A percentile compares a stretch with the other conserved stretches of the same genome.
These are phyloP conservation scores for Penicillium palitans DNA, from an alignment of 2,329 filamentous ascomycete species.

Conservation along the genomic window DNA sequence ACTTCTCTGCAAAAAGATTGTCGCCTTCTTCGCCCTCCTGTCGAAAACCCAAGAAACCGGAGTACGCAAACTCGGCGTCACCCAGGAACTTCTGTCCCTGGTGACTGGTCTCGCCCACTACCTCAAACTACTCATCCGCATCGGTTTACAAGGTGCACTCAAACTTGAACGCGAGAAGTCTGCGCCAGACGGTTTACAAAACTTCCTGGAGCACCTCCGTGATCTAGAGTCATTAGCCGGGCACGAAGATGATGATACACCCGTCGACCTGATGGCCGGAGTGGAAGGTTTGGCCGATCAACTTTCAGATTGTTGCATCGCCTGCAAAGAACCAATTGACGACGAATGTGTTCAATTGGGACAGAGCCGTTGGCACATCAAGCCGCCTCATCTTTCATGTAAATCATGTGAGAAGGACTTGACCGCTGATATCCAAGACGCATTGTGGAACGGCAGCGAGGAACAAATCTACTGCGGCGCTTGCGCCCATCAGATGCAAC, in stretches of 20 bases:
- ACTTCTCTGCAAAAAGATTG: conserved; percentile 98
- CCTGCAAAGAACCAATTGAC: conserved; percentile 85
- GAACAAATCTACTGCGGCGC: conserved; percentile 69
- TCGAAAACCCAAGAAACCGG: conserved; percentile 92
- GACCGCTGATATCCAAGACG: conserved; percentile 66
- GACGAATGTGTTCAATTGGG: conserved; percentile 81
- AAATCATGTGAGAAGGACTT: conserved; percentile 72
- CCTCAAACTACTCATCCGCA: conserved; percentile 93
- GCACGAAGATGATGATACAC: conserved; percentile 59
- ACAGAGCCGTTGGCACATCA: conserved; percentile 78
- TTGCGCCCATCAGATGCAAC: conserved; percentile 57
- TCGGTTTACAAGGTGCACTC: conserved; percentile 89
- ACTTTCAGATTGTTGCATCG: conserved; percentile 78
- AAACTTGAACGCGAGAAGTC: conserved; percentile 84
- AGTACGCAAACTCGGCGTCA: conserved; percentile 89
- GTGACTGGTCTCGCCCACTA: conserved; percentile 97
- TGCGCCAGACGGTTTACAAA: conserved; percentile 71
- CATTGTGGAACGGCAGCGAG: conserved; percentile 67
- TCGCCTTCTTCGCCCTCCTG: conserved; percentile 92
- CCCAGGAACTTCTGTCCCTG: conserved; percentile 94
- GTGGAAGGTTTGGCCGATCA: conserved; percentile 69
- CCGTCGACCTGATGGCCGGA: conserved; percentile 64
- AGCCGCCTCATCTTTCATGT: conserved; percentile 66
- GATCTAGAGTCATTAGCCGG: conserved; percentile 76
- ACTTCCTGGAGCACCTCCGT: conserved; percentile 79